Conservation (phyloP, 306 rosid genomes). For the Luffa acutangula region DNA sequence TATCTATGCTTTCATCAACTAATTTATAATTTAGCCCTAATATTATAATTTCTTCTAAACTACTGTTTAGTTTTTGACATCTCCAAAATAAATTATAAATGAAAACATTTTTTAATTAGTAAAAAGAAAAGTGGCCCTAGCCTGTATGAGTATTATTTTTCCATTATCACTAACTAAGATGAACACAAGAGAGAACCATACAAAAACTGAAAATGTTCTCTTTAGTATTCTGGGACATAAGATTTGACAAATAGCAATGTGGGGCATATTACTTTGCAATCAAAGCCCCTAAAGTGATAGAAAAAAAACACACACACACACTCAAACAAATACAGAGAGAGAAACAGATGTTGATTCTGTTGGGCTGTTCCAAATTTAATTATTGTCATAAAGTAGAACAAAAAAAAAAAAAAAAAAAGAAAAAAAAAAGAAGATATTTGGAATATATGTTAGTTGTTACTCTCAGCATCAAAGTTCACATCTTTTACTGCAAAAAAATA, state of each 20-base stretch:
- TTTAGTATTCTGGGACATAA: not conserved
- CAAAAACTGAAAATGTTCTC: not conserved
- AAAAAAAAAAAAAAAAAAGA: slow-evolving; percentile 1
- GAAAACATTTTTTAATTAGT: too few relatives aligned
- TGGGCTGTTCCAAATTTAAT: not conserved
- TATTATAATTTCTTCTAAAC: too few relatives aligned
- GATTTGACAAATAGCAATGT: not conserved
- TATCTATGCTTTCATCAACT: too few relatives aligned
- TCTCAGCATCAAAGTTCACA: not conserved
- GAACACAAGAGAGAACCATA: not conserved
- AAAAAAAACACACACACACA: not conserved
- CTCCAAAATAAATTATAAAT: not conserved
- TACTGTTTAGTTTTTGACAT: not conserved
- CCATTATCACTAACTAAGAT: not conserved
- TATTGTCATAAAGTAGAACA: slow-evolving; percentile 1
- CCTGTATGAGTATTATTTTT: not conserved
- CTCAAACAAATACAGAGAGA: not conserved
- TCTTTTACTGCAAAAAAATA: not conserved
- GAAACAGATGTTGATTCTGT: not conserved
- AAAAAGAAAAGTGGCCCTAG: not conserved
- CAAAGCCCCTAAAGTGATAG: not conserved
- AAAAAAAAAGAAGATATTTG: slow-evolving; percentile 7
- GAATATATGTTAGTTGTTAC: slow-evolving; percentile 4
- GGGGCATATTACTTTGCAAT: not conserved
- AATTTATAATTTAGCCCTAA: too few relatives aligned